A percentile compares a stretch with the other conserved stretches of the same genome.
Conservation (phyloP, 2,329 filamentous ascomycete genomes). For the Talaromyces sp. region DNA sequence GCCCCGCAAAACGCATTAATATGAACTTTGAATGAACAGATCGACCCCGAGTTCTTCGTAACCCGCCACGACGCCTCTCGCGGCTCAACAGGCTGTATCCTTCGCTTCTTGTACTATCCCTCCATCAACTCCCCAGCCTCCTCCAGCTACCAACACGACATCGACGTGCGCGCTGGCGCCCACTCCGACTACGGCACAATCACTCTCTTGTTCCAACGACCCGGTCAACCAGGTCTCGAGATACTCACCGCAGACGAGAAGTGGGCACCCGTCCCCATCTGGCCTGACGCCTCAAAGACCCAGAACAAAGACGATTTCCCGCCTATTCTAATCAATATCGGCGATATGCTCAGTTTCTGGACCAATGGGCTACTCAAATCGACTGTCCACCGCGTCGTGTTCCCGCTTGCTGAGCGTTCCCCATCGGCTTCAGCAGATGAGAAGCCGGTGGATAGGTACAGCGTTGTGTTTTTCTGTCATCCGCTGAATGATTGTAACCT, state of each 20-base stretch:
- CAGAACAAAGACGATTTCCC: constrained; percentile 45
- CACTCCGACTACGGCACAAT: constrained; percentile 80
- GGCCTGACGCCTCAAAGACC: constrained; percentile 40
- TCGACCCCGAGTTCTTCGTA: constrained; percentile 57
- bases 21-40: constrained; percentile 26
- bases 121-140: constrained; percentile 47
- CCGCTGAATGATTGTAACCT: constrained; percentile 55
- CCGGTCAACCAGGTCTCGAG: constrained; percentile 81
- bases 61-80: constrained; percentile 54
- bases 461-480: constrained; percentile 62
- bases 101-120: constrained; percentile 73
- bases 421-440: constrained; percentile 24
- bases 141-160: constrained; percentile 45
- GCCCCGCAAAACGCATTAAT: background rate
- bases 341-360: constrained; percentile 76
- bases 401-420: constrained; percentile 48
- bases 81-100: constrained; percentile 55
- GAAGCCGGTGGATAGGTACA: constrained; percentile 51
- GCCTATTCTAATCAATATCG: constrained; percentile 73
- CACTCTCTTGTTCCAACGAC: constrained; percentile 76
- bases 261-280: constrained; percentile 67
- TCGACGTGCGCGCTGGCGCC: constrained; percentile 80
- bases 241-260: constrained; percentile 60
- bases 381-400: constrained; percentile 85
- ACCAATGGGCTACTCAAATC: constrained; percentile 82